These are phyloP conservation scores for Thelonectria discophora DNA, from an alignment of 2,329 filamentous ascomycete species.

Conservation along the genomic window DNA sequence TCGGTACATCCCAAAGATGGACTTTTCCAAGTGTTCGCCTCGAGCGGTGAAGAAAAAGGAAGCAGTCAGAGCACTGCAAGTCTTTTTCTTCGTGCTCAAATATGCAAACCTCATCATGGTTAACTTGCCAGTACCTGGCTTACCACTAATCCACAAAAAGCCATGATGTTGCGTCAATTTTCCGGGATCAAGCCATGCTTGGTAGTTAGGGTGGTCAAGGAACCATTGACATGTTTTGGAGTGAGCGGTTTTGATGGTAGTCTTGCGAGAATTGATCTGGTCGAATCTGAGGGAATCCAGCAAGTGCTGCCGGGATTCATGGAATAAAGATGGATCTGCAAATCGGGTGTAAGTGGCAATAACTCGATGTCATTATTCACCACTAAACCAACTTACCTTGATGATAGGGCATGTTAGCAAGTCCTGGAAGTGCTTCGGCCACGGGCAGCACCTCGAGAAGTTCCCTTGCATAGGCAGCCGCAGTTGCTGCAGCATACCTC, in stretches of 20 bases:
- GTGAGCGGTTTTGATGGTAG: neutral
- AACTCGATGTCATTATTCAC: no score
- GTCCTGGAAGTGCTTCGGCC: no score
- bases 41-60: slow-evolving; percentile 63
- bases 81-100: slow-evolving; percentile 1
- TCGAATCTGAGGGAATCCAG: neutral
- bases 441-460: no score
- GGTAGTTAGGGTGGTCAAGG: slow-evolving; percentile 11
- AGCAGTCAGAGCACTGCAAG: no score
- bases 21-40: slow-evolving; percentile 55
- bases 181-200: slow-evolving; percentile 15
- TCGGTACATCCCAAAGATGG: slow-evolving; percentile 58
- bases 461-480: no score
- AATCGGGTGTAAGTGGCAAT: no score
- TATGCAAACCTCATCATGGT: slow-evolving; percentile 55
- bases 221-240: neutral
- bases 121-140: slow-evolving; percentile 56
- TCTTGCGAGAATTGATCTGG: neutral
- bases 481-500: no score
- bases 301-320: no score
- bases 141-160: slow-evolving; percentile 58
- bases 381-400: no score
- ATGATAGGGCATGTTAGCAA: no score
- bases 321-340: no score
- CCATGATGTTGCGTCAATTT: slow-evolving; percentile 35